A percentile compares a stretch with the other conserved stretches of the same genome.
phyloP scores from a whole-genome alignment of 345 rosid genomes.

The Gossypium australe region DNA sequence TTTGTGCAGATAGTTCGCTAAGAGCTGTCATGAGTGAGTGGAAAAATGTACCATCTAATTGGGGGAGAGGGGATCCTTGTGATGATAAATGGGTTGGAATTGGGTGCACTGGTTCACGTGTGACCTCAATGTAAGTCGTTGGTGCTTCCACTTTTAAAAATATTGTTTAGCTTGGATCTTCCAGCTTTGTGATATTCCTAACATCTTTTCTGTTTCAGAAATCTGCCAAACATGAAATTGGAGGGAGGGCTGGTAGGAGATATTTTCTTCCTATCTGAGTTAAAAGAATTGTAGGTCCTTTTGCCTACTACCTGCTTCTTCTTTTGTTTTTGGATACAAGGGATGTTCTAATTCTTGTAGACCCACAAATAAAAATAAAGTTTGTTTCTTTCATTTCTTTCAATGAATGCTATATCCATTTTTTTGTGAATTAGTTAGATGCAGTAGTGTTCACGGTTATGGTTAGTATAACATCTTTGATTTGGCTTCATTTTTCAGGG shows the following conservation, averaged over 20 bases:
- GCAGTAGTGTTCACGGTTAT: neutral
- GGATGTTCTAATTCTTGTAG: neutral
- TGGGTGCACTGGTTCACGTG: constrained; percentile 39
- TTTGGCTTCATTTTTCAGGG: constrained; percentile 42
- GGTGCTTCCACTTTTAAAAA: neutral
- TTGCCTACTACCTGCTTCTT: neutral
- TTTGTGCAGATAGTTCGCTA: constrained; percentile 42
- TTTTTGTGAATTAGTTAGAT: constrained; percentile 2
- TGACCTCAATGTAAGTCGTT: constrained; percentile 50
- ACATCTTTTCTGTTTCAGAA: constrained; percentile 39
- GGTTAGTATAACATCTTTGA: neutral
- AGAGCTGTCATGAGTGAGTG: constrained; percentile 33
- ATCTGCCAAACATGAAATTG: constrained; percentile 47
- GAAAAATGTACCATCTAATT: constrained; percentile 48
- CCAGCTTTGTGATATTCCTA: neutral
- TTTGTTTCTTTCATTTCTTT: neutral
- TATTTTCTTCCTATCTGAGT: constrained; percentile 45
- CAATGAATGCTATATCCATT: neutral
- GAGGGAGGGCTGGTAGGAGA: constrained; percentile 54
- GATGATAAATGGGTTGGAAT: constrained; percentile 67
- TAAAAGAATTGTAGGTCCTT: constrained; percentile 55
- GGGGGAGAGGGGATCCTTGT: constrained; percentile 76
- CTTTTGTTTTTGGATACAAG: neutral
- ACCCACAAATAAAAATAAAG: neutral
- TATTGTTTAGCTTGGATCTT: neutral